Percentiles rank a stretch among this genome's conserved stretches.
These are phyloP conservation scores for Myriosclerotinia duriaeana DNA, from an alignment of 2,329 filamentous ascomycete species.

Conservation along the genomic window DNA sequence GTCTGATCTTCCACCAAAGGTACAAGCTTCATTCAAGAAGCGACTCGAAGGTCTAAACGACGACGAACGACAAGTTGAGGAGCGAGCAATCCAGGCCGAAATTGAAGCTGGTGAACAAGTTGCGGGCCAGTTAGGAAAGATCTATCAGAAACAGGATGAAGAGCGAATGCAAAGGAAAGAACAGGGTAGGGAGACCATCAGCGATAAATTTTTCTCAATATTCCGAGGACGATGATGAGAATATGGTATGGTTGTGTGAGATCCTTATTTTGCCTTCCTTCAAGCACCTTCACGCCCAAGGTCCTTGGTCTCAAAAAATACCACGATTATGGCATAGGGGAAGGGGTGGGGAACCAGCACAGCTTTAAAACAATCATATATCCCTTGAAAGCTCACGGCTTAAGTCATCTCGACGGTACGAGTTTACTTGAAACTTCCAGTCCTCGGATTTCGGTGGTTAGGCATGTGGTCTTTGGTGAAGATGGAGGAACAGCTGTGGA, in stretches of 20 bases:
- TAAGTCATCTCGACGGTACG: background rate
- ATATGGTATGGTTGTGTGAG: background rate
- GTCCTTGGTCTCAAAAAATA: background rate
- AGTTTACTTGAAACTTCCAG: background rate
- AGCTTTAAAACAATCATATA: background rate
- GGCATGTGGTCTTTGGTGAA: background rate
- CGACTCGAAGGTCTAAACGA: conserved; percentile 58
- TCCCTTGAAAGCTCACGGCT: background rate
- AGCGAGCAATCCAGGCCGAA: conserved; percentile 63
- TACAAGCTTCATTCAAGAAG: conserved; percentile 54
- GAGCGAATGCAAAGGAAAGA: conserved; percentile 56
- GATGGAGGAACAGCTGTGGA: background rate
- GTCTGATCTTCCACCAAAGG: conserved; percentile 46
- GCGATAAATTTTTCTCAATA: conserved; percentile 43
- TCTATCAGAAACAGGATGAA: conserved; percentile 57
- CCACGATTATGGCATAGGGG: too few relatives aligned
- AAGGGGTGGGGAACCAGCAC: background rate
- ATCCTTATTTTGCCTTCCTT: background rate
- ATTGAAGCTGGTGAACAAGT: conserved; percentile 60
- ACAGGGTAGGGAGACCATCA: conserved; percentile 50
- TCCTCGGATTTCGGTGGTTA: background rate
- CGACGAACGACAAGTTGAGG: conserved; percentile 60
- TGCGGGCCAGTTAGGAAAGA: conserved; percentile 53
- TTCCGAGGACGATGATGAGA: conserved; percentile 33
- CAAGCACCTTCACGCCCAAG: background rate